Evolutionary conservation across 768 basidiomycete genomes (phyloP).

Genomic region (Hygrophoropsis aurantiaca): DNA sequence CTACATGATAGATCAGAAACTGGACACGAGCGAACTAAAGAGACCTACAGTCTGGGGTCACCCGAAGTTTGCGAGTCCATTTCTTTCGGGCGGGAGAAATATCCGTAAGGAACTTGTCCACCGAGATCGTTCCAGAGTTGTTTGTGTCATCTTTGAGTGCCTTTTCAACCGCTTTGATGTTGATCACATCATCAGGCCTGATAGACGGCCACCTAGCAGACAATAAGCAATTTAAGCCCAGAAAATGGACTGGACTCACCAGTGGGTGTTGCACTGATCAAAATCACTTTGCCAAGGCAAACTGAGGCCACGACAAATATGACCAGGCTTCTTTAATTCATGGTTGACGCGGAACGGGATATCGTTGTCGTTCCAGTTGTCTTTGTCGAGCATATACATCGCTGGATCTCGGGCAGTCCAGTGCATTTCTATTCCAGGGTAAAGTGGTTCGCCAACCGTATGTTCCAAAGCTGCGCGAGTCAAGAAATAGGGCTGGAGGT

Average conservation of each 20-base stretch:
- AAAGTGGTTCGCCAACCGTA: constrained; percentile 32
- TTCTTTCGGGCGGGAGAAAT: background rate
- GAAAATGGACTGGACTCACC: constrained; percentile 15
- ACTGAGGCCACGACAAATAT: constrained; percentile 30
- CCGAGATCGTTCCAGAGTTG: constrained; percentile 2
- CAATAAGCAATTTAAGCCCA: background rate
- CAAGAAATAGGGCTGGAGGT: constrained; percentile 21
- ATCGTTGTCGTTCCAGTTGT: background rate
- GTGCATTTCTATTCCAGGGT: constrained; percentile 34
- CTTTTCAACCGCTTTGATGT: background rate
- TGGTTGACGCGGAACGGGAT: constrained; percentile 27
- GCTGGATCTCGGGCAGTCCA: constrained; percentile 27
- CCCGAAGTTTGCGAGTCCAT: constrained; percentile 7
- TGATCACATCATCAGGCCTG: constrained; percentile 9
- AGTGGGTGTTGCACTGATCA: constrained; percentile 28
- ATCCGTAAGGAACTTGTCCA: background rate
- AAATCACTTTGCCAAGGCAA: constrained; percentile 39
- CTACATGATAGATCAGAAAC: too few relatives aligned
- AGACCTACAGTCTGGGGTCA: background rate
- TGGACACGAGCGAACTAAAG: too few relatives aligned
- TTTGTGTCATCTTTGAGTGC: background rate
- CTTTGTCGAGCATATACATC: constrained; percentile 13
- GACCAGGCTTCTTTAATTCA: constrained; percentile 21
- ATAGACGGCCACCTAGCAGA: constrained; percentile 8
- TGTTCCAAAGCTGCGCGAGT: constrained; percentile 29